These are phyloP conservation scores for Pulveroboletus ravenelii DNA, from an alignment of 768 basidiomycete genomes.

Conservation along the genomic window DNA sequence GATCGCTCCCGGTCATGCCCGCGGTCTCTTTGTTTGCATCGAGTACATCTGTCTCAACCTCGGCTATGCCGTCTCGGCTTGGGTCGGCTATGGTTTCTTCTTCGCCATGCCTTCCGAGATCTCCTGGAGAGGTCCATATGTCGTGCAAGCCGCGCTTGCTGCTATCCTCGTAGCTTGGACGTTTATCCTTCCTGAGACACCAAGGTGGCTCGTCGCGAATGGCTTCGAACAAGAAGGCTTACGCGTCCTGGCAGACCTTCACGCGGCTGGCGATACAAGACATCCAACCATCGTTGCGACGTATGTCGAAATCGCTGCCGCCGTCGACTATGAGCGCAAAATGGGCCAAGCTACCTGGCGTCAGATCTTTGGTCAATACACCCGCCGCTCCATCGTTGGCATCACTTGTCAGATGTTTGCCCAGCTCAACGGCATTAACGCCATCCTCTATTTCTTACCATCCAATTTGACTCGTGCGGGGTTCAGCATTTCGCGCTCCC, in stretches of 20 bases:
- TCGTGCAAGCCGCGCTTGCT: constrained; percentile 49
- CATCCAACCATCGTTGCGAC: constrained; percentile 41
- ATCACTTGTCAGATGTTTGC: constrained; percentile 53
- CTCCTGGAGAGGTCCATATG: constrained; percentile 55
- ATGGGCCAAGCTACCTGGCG: constrained; percentile 42
- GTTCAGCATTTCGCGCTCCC: constrained; percentile 38
- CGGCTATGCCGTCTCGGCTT: constrained; percentile 47
- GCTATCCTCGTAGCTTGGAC: constrained; percentile 44
- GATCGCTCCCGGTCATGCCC: constrained; percentile 43
- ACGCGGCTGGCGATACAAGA: constrained; percentile 44
- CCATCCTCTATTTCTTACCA: constrained; percentile 55
- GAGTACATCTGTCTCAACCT: constrained; percentile 49
- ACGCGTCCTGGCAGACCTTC: constrained; percentile 52
- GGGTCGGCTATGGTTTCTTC: constrained; percentile 49
- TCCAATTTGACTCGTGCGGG: constrained; percentile 48
- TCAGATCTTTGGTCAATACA: constrained; percentile 48
- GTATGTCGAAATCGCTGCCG: constrained; percentile 39
- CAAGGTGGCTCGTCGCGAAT: constrained; percentile 52
- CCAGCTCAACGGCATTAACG: constrained; percentile 54
- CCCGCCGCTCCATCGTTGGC: constrained; percentile 46
- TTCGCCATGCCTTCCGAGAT: constrained; percentile 42
- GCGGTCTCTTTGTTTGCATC: constrained; percentile 51
- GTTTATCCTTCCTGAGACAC: constrained; percentile 47
- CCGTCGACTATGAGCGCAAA: constrained; percentile 36
- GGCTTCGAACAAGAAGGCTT: constrained; percentile 48